These are phyloP conservation scores for Xylaria sp. DNA, from an alignment of 2,329 filamentous ascomycete genomes.

Conservation along the genomic window DNA sequence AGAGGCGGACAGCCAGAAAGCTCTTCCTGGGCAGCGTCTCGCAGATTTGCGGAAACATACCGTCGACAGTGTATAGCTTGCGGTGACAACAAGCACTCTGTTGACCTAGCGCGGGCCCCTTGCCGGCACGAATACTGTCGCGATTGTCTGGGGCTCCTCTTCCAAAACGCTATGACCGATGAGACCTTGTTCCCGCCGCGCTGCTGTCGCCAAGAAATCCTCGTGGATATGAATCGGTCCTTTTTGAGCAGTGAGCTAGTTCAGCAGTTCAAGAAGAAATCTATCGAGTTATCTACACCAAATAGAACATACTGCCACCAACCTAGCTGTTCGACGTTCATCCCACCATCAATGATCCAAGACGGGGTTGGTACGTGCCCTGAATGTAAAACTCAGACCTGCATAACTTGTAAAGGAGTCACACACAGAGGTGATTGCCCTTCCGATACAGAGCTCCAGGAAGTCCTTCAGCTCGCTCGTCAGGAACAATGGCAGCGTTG, in stretches of 20 bases:
- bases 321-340: slow-evolving; percentile 52
- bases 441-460: slow-evolving; percentile 47
- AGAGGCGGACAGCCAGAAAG: slow-evolving; percentile 24
- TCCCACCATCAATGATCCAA: slow-evolving; percentile 43
- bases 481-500: slow-evolving; percentile 59
- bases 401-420: slow-evolving; percentile 54
- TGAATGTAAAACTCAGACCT: slow-evolving; percentile 52
- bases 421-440: slow-evolving; percentile 56
- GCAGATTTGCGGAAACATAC: not conserved
- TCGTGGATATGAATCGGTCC: slow-evolving; percentile 41
- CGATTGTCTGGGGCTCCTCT: slow-evolving; percentile 52
- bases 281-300: slow-evolving; percentile 53
- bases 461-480: slow-evolving; percentile 48
- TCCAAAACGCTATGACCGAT: slow-evolving; percentile 51
- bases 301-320: slow-evolving; percentile 58
- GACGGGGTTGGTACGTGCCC: slow-evolving; percentile 48
- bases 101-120: slow-evolving; percentile 28
- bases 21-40: slow-evolving; percentile 30
- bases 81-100: slow-evolving; percentile 13
- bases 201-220: slow-evolving; percentile 55
- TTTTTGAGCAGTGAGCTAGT: slow-evolving; percentile 47
- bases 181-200: slow-evolving; percentile 60
- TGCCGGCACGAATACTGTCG: slow-evolving; percentile 57
- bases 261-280: slow-evolving; percentile 49
- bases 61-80: slow-evolving; percentile 30